Evolutionary conservation across 2,329 filamentous ascomycete genomes (phyloP).

Genomic region (Talaromyces sp.): DNA sequence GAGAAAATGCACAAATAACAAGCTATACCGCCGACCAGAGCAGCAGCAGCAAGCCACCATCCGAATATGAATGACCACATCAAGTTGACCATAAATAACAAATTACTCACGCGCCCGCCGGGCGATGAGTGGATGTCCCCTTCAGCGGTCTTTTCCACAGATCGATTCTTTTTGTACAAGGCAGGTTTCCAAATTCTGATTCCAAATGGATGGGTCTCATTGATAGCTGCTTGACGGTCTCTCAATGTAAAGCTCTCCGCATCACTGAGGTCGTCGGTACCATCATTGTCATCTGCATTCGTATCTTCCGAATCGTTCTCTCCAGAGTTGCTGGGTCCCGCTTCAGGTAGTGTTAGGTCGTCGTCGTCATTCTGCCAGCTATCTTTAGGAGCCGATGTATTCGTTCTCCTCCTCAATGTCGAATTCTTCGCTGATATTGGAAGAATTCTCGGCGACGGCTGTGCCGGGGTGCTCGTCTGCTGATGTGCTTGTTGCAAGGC

Average conservation of each 20-base stretch:
- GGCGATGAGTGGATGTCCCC: slow-evolving; percentile 95
- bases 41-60: slow-evolving; percentile 86
- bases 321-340: slow-evolving; percentile 25
- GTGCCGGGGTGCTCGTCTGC: slow-evolving; percentile 23
- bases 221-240: slow-evolving; percentile 95
- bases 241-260: slow-evolving; percentile 97
- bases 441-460: slow-evolving; percentile 34
- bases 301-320: slow-evolving; percentile 24
- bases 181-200: slow-evolving; percentile 99
- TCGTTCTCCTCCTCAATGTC: slow-evolving; percentile 40
- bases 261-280: slow-evolving; percentile 63
- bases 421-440: slow-evolving; percentile 36
- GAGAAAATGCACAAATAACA: slow-evolving; percentile 78
- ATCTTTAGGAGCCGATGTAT: slow-evolving; percentile 32
- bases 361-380: slow-evolving; percentile 39
- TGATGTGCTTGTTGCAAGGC: slow-evolving; percentile 36
- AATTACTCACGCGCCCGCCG: slow-evolving; percentile 77
- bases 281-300: slow-evolving; percentile 22
- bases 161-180: slow-evolving; percentile 94
- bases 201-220: slow-evolving; percentile 97
- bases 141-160: slow-evolving; percentile 92
- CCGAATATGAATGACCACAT: slow-evolving; percentile 90
- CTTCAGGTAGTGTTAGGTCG: slow-evolving; percentile 35
- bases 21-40: slow-evolving; percentile 68
- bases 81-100: slow-evolving; percentile 84